These are phyloP conservation scores for Fonsecaea monophora DNA, from an alignment of 2,329 filamentous ascomycete species.

Conservation along the genomic window DNA sequence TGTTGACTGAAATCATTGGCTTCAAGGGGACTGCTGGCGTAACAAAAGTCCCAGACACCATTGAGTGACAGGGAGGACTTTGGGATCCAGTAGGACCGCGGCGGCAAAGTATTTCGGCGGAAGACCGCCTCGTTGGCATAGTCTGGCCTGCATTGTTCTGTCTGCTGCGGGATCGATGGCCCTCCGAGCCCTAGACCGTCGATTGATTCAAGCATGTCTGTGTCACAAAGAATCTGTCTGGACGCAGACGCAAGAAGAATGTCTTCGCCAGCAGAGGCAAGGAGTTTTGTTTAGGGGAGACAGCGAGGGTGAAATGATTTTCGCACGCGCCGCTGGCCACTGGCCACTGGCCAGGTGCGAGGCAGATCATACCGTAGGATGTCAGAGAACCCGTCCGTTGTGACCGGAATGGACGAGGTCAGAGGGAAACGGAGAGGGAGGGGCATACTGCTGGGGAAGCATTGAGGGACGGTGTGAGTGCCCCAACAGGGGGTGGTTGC, in stretches of 20 bases:
- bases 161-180: background rate
- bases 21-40: background rate
- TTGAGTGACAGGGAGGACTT: conserved; percentile 1
- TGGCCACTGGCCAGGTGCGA: background rate
- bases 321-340: no score
- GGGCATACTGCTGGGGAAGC: background rate
- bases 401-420: background rate
- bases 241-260: background rate
- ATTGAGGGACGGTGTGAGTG: background rate
- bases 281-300: background rate
- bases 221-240: background rate
- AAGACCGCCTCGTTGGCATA: conserved; percentile 4
- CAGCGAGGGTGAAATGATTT: background rate
- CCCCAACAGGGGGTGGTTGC: background rate
- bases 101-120: conserved; percentile 2
- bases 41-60: background rate
- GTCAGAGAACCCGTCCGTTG: background rate
- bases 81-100: conserved; percentile 4
- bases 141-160: background rate
- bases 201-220: conserved; percentile 1
- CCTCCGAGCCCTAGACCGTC: background rate
- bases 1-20: conserved; percentile 35
- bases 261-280: background rate
- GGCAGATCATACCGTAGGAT: background rate
- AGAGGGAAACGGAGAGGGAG: background rate